phyloP scores from a whole-genome alignment of 2,329 filamentous ascomycete genomes.

The Aspergillus versicolor region DNA sequence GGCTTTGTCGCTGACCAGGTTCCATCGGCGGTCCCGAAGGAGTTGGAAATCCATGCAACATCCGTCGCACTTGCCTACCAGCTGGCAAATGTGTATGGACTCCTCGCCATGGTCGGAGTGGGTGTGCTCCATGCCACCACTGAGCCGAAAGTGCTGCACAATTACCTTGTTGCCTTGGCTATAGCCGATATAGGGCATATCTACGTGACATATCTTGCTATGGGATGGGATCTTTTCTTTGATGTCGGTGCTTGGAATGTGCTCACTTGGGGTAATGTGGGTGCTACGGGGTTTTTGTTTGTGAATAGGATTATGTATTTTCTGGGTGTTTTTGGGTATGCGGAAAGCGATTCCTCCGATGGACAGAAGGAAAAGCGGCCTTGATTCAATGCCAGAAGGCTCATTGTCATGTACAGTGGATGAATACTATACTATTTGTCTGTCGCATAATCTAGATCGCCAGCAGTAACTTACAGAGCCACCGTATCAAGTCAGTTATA shows the following conservation, averaged over 20 bases:
- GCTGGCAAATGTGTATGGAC: constrained; percentile 68
- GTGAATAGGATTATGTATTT: constrained; percentile 59
- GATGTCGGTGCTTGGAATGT: constrained; percentile 64
- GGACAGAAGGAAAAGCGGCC: constrained; percentile 39
- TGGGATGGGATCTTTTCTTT: constrained; percentile 57
- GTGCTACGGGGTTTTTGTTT: constrained; percentile 61
- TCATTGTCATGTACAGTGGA: neutral
- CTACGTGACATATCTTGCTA: constrained; percentile 57
- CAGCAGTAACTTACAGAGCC: constrained; percentile 1
- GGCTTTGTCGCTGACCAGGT: constrained; percentile 67
- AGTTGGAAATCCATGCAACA: constrained; percentile 31
- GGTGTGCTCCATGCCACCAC: constrained; percentile 63
- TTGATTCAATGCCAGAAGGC: constrained; percentile 15
- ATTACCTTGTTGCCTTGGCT: constrained; percentile 65
- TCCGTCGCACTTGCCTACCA: constrained; percentile 63
- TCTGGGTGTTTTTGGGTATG: constrained; percentile 57
- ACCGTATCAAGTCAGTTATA: neutral
- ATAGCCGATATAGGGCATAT: constrained; percentile 68
- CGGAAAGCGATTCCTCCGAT: constrained; percentile 49
- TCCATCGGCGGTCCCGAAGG: constrained; percentile 33
- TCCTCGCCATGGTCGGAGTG: constrained; percentile 64
- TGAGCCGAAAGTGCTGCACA: constrained; percentile 65
- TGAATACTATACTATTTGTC: too few species aligned
- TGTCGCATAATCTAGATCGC: neutral
- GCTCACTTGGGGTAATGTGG: constrained; percentile 73